Conservation (phyloP, 2,329 filamentous ascomycete genomes). For the Cladosporium sp. region DNA sequence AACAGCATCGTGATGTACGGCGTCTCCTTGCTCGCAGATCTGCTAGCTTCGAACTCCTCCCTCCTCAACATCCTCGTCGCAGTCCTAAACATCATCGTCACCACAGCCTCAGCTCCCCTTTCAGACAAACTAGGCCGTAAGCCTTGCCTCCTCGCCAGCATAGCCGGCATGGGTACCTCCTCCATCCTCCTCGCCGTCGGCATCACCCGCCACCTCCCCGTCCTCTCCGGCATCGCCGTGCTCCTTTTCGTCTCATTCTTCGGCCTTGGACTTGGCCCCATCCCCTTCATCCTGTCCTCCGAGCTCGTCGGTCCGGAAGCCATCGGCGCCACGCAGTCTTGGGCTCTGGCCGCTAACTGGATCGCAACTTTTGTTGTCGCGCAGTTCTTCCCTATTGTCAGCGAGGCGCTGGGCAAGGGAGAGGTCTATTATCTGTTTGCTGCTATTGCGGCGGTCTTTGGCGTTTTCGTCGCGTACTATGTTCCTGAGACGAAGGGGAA, state of each 20-base stretch:
- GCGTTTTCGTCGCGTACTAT: conserved; percentile 68
- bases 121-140: conserved; percentile 89
- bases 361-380: conserved; percentile 88
- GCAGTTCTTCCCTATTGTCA: conserved; percentile 90
- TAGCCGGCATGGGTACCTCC: conserved; percentile 79
- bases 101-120: conserved; percentile 76
- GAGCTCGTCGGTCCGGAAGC: conserved; percentile 90
- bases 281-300: conserved; percentile 90
- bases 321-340: conserved; percentile 87
- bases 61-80: conserved; percentile 87
- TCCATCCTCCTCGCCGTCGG: conserved; percentile 77
- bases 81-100: conserved; percentile 80
- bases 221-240: conserved; percentile 78
- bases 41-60: conserved; percentile 79
- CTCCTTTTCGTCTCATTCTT: conserved; percentile 87
- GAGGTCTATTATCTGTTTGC: conserved; percentile 94
- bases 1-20: conserved; percentile 99
- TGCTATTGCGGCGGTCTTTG: conserved; percentile 67
- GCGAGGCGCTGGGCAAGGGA: conserved; percentile 74
- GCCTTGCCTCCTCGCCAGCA: conserved; percentile 77
- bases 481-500: conserved; percentile 91
- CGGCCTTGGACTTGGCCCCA: conserved; percentile 85
- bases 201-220: conserved; percentile 71
- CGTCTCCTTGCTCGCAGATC: conserved; percentile 78
- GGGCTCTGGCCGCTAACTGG: conserved; percentile 85